These are phyloP conservation scores for Protomyces macrosporus DNA, from an alignment of 1,139 yeast species.

Conservation along the genomic window DNA sequence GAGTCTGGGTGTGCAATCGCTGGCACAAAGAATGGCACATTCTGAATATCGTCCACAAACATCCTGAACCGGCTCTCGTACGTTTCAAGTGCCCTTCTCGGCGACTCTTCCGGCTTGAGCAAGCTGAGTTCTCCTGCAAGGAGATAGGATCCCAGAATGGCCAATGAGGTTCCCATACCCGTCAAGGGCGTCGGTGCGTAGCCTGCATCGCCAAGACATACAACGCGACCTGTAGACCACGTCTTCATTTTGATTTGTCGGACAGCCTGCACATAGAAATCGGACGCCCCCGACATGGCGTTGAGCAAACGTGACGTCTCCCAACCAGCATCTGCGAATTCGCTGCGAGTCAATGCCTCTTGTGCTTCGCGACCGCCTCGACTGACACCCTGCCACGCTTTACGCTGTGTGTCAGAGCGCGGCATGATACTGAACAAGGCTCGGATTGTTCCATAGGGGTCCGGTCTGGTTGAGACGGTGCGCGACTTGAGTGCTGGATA, in stretches of 20 bases:
- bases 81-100: neutral
- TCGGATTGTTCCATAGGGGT: neutral
- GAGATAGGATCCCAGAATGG: constrained; percentile 13
- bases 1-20: neutral
- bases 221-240: constrained; percentile 9
- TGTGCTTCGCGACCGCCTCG: neutral
- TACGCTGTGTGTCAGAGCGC: neutral
- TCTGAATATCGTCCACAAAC: constrained; percentile 6
- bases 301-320: neutral
- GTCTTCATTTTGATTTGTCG: neutral
- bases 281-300: neutral
- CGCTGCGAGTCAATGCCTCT: neutral
- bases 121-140: constrained; percentile 10
- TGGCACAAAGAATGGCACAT: neutral
- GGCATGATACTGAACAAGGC: neutral
- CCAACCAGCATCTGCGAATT: neutral
- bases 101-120: neutral
- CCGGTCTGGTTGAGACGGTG: neutral
- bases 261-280: constrained; percentile 7
- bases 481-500: neutral
- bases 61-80: neutral
- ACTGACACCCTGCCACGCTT: neutral
- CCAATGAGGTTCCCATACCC: constrained; percentile 4
- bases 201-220: constrained; percentile 12
- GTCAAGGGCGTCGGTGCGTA: constrained; percentile 14